Percentiles rank a stretch among this genome's conserved stretches.
phyloP scores from a whole-genome alignment of 192 early-diverging fungal species.

The Linnemannia zychae region DNA sequence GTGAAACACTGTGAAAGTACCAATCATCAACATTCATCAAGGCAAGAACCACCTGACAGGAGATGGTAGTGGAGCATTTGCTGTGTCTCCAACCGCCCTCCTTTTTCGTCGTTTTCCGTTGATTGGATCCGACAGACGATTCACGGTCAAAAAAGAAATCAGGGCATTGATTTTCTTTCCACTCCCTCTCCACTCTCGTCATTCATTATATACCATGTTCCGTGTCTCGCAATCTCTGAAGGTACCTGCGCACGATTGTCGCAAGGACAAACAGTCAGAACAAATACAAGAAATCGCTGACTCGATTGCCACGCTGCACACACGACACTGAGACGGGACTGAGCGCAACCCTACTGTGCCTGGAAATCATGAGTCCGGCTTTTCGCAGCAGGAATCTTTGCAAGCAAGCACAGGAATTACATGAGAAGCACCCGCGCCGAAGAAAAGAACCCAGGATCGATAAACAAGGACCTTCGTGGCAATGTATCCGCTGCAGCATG shows the following conservation, averaged over 20 bases:
- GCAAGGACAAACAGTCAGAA: not conserved
- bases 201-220: slow-evolving; percentile 34
- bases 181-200: slow-evolving; percentile 6
- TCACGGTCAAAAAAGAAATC: not conserved
- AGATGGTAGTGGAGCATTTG: no score
- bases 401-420: not conserved
- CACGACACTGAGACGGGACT: no score
- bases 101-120: no score
- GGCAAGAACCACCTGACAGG: no score
- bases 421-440: not conserved
- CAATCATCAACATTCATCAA: no score
- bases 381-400: not conserved
- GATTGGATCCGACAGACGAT: not conserved
- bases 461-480: not conserved
- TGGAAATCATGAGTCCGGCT: not conserved
- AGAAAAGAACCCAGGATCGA: not conserved
- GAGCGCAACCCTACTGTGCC: not conserved
- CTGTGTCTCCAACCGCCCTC: no score
- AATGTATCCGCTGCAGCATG: no score
- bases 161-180: not conserved
- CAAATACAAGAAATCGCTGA: no score
- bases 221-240: slow-evolving; percentile 28
- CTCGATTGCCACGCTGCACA: no score
- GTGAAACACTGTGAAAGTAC: no score
- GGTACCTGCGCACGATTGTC: slow-evolving; percentile 1